Conservation (phyloP, 75 land plant species). For the Pinus tabuliformis region DNA sequence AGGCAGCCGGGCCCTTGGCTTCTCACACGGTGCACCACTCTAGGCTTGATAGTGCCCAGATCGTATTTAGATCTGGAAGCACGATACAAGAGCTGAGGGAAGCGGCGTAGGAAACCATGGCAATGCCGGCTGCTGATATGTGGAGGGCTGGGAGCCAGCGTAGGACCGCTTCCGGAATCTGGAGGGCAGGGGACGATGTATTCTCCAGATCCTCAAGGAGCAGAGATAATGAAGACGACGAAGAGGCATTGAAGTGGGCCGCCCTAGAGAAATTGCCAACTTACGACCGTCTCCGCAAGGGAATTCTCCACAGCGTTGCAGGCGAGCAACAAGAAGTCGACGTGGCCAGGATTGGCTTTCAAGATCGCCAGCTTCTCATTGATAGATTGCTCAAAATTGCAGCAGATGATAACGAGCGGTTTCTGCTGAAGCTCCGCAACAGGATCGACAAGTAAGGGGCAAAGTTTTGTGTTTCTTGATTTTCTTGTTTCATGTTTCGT, state of each 20-base stretch:
- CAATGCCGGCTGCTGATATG: no score
- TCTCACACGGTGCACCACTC: no score
- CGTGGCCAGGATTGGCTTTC: slow-evolving; percentile 45
- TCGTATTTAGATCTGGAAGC: no score
- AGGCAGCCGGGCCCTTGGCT: no score
- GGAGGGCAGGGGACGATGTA: slow-evolving; percentile 15
- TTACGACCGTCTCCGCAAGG: background rate
- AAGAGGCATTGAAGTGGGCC: slow-evolving; percentile 74
- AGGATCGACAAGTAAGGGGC: slow-evolving; percentile 66
- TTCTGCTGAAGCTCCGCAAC: slow-evolving; percentile 54
- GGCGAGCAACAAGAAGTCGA: slow-evolving; percentile 62
- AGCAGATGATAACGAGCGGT: slow-evolving; percentile 86
- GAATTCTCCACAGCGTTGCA: slow-evolving; percentile 2
- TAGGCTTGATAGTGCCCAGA: no score
- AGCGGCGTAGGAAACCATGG: no score
- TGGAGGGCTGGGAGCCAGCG: no score
- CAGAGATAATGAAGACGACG: slow-evolving; percentile 30
- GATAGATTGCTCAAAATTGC: slow-evolving; percentile 64
- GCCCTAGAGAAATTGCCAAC: slow-evolving; percentile 88
- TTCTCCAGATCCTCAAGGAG: slow-evolving; percentile 11
- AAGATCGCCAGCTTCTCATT: slow-evolving; percentile 63
- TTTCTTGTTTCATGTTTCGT: no score
- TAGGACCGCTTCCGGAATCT: background rate
- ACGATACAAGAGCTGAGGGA: no score
- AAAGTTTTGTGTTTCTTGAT: no score